A percentile compares a stretch with the other conserved stretches of the same genome.
Conservation (phyloP, 129 eudicot genomes). For the Mikania micrantha region DNA sequence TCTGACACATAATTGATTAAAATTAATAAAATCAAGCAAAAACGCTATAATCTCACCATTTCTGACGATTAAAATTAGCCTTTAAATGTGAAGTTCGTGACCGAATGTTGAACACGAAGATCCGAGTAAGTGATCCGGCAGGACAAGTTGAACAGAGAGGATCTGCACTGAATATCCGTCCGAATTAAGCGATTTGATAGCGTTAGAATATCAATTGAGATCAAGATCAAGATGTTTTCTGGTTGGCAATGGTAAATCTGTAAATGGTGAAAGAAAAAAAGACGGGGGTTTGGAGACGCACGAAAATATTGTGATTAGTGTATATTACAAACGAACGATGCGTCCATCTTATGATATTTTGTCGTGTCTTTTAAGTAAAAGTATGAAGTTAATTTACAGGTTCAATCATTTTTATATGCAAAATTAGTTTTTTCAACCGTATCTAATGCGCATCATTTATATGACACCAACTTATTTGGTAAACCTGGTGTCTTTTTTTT, state of each 20-base stretch:
- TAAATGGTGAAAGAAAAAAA: background rate
- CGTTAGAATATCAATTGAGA: slow-evolving; percentile 3
- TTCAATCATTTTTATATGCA: too few relatives aligned
- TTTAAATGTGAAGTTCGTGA: slow-evolving; percentile 22
- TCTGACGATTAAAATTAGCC: slow-evolving; percentile 11
- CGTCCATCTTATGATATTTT: too few relatives aligned
- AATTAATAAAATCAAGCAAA: slow-evolving; percentile 8
- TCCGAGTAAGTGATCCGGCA: slow-evolving; percentile 37
- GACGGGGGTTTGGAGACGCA: background rate
- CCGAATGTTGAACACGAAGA: slow-evolving; percentile 33
- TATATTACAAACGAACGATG: too few relatives aligned
- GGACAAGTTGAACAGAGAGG: background rate
- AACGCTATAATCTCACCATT: slow-evolving; percentile 42
- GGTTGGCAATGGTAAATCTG: slow-evolving; percentile 14
- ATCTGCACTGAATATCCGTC: slow-evolving; percentile 10
- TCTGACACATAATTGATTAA: slow-evolving; percentile 25
- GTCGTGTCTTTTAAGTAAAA: too few relatives aligned
- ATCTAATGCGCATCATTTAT: too few relatives aligned
- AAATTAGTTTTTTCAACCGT: too few relatives aligned
- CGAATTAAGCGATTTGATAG: slow-evolving; percentile 23
- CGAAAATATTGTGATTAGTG: too few relatives aligned
- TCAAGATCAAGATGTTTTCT: slow-evolving; percentile 20
- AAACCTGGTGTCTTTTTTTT: too few relatives aligned
- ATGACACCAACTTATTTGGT: too few relatives aligned
- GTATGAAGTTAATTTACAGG: too few relatives aligned